Base-by-base conservation (phyloP, 1,284 basidiomycete genomes). In the Ceraceosorus guamensis region DNA sequence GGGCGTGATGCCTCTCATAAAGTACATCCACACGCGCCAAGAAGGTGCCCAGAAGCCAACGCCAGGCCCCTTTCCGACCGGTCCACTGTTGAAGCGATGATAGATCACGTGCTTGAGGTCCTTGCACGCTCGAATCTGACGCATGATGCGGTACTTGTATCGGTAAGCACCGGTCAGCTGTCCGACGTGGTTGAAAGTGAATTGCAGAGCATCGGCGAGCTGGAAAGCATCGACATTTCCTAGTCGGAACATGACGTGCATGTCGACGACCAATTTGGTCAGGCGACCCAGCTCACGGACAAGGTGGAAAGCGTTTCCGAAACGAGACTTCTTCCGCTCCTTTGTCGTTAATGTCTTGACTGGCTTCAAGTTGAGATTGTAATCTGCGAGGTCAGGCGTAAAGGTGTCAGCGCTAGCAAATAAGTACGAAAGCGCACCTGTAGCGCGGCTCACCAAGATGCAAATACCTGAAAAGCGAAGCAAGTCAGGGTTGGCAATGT, bases 1-100 rank as follows among this genome's bases (percentile, higher is more conserved):
- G 11, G 95, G 95, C 0, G 97, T 91, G 70, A 99, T 97, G 60
- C 95, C 95, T 53, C 95, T 86, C 86, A 98, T 89, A 82, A 98
- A 98, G 82, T 98, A 98, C 61, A 98, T 81, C 95, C 95, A 99
- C 6, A 99, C 95, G 53, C 95, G 84, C 95, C 95, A 98, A 35
- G 93, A 95, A 16, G 95, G 95, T 53, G 92, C 91, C 95, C 95
- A 99, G 83, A 98, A 98, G 60, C 95, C 95, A 70, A 91, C 91
- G 76, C 95, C 95, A 53, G 95, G 95, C 66, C 95, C 95, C 78
- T 99, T 99, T 31, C 95, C 95, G 52, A 99, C 93, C 53, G 93
- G 93, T 54, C 95, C 95, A 31, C 93, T 96, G 81, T 99, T 99
- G 84, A 98, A 99, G 59, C 91, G 89, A 73, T 93, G 93, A 81